Evolutionary conservation across 1,139 yeast species (phyloP).

Genomic region (Candida sp.): DNA sequence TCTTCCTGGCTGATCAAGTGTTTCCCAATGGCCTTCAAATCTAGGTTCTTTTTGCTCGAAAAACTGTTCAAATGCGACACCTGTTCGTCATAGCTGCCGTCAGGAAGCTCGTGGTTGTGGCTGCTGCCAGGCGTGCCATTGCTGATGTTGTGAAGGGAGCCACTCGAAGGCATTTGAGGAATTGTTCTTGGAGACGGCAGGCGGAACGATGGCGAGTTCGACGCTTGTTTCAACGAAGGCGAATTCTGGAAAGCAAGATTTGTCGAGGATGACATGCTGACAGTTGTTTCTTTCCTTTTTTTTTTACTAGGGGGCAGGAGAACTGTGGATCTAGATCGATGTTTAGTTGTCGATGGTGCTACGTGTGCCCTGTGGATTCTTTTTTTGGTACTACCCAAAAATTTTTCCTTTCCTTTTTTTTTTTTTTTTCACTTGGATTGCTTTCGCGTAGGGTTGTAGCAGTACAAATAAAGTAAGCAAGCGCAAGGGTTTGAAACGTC

Average conservation of each 20-base stretch:
- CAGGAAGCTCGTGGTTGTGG: background rate
- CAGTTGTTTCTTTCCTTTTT: background rate
- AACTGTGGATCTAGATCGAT: background rate
- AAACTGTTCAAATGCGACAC: slow-evolving; percentile 22
- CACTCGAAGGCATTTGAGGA: slow-evolving; percentile 7
- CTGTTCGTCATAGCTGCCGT: slow-evolving; percentile 21
- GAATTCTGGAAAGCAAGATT: background rate
- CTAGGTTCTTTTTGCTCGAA: slow-evolving; percentile 24
- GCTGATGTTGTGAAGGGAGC: background rate
- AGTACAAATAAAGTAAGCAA: no score
- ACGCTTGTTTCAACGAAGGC: background rate
- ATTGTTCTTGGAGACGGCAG: slow-evolving; percentile 12
- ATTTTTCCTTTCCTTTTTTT: background rate
- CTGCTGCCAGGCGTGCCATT: background rate
- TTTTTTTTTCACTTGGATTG: background rate
- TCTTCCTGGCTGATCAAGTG: slow-evolving; percentile 42
- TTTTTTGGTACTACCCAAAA: background rate
- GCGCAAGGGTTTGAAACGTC: no score
- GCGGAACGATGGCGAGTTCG: slow-evolving; percentile 9
- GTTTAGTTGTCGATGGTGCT: no score
- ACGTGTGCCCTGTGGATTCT: no score
- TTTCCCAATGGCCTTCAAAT: slow-evolving; percentile 34
- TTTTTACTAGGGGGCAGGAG: background rate
- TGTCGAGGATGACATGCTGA: background rate
- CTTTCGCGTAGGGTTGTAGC: no score